Base-by-base conservation (phyloP, 805 yeast species). In the Starmera dryadoides region DNA sequence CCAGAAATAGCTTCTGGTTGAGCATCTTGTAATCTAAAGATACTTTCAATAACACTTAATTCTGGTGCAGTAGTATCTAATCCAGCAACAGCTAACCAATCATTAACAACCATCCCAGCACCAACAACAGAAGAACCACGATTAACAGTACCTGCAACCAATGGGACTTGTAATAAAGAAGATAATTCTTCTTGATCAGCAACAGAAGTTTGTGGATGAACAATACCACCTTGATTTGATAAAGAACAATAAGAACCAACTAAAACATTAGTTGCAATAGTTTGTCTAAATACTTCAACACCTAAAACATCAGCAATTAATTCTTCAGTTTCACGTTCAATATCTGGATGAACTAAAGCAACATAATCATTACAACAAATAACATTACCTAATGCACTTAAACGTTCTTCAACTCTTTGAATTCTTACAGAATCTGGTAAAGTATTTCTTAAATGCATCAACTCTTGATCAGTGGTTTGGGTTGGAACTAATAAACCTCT, bases 291-390 rank as follows among this genome's bases (percentile, higher is more conserved):
- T 34, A 93, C 99, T 68, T 93, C 99, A 39, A 93, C 99, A 44
- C 98, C 99, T 42, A 93, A 74, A 14, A 89, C 96, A 64, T 93
- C 99, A 34, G 98, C 95, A 59, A 93, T 93, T 53, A 93, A 71
- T 69, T 93, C 99, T 69, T 93, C 99, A 38, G 98, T 93, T 67
- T 93, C 99, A 62, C 98, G 82, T 71, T 93, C 99, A 49, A 93
- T 87, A 69, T 93, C 99, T 37, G 99, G 99, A 65, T 93, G 99
- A 39, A 93, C 98, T 49, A 93, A 75, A 4, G 99, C 99, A 53
- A 94, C 99, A 61, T 93, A 93, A 64, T 93, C 99, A 65, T 93
- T 93, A 69, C 98, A 91, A 67, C 98, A 91, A 57, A 93, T 88
- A 46, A 93, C 98, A 55, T 93, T 93, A 55, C 99, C 99, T 49